Base-by-base conservation (phyloP, 257 asterid genomes). In the Solanum sitiens region DNA sequence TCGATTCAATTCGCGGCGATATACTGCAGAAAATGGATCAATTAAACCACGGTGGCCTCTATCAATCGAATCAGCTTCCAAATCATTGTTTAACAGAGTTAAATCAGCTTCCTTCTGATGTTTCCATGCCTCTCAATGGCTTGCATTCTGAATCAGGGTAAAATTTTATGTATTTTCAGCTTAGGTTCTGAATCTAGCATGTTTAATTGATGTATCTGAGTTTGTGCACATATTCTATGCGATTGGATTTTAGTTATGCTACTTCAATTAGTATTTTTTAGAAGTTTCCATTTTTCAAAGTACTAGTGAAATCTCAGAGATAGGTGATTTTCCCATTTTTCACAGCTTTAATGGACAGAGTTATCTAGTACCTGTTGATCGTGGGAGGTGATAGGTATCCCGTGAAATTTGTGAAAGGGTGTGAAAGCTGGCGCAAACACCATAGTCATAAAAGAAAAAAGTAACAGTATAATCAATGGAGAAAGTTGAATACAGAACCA, bases 141-240 rank as follows among this genome's bases (percentile, higher is more conserved):
- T 71, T 93, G 79, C 92, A 90, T 86, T 91, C 90, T 32, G 95
- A 93, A 88, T 92, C 92, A 93, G 91, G 95, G 98, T 93, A 74
- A 74, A 74, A 0, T 21, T 39, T 9, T 11, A 23, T 39, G 83
- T 44, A 56, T 44, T 73, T 70, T 6, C 15, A 27, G 83, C 44
- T 85, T 47, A 35, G 18, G 14, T 10, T 45, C 85, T 12, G 67
- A 42, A 20, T 45, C 13, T 47, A 15, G 59, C 50, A 18, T 42
- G 44, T 65, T 21, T 86, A 37, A 45, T 72, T 27, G 87, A 12
- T 68, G 87, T 44, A 30, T 70, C 14, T n/a, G 65, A 73, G 82
- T 44, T 65, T 45, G 72, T 44, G 27, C 5, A 42, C 70, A 70
- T 32, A 45, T 20, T 72, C 7, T 23, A 86, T 47, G 87, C 25